Percentiles rank a stretch among this genome's conserved stretches.
Evolutionary conservation across 805 yeast genomes (phyloP).

Genomic region (Candida gorgasii): DNA sequence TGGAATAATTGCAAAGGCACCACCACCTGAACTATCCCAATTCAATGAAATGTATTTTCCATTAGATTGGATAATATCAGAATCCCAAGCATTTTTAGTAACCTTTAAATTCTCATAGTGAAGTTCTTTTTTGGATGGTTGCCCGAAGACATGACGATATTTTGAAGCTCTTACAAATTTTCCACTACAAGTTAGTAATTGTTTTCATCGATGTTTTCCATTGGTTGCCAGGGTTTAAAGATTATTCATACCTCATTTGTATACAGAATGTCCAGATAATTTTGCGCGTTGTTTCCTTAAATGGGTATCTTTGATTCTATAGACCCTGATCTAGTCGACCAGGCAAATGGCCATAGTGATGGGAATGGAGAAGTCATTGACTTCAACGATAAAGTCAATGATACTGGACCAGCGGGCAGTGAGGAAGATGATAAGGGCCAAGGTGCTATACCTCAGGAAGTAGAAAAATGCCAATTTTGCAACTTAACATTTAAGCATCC

Average conservation of each 20-base stretch:
- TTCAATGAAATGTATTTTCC: slow-evolving; percentile 84
- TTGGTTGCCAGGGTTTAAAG: neutral
- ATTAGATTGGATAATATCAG: slow-evolving; percentile 83
- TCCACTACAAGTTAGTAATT: slow-evolving; percentile 49
- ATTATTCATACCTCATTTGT: slow-evolving; percentile 5
- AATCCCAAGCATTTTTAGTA: slow-evolving; percentile 95
- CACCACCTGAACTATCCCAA: slow-evolving; percentile 97
- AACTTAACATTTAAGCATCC: slow-evolving; percentile 9
- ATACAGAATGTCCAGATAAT: neutral
- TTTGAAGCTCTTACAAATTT: slow-evolving; percentile 95
- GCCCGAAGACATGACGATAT: slow-evolving; percentile 95
- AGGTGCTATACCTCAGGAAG: neutral
- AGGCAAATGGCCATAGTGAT: neutral
- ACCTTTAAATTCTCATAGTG: slow-evolving; percentile 74
- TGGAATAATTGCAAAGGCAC: slow-evolving; percentile 95
- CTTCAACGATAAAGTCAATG: too few species aligned
- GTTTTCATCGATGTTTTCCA: neutral
- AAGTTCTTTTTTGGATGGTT: slow-evolving; percentile 67
- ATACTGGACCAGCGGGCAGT: too few species aligned
- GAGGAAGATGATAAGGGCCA: too few species aligned
- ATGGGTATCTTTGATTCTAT: slow-evolving; percentile 1
- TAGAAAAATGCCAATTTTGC: slow-evolving; percentile 10
- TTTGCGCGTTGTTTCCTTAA: slow-evolving; percentile 1
- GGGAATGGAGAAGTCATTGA: neutral
- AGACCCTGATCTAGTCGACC: neutral